A percentile compares a stretch with the other conserved stretches of the same genome.
These are phyloP conservation scores for Martensiomyces pterosporus DNA, from an alignment of 192 early-diverging fungal genomes.

Conservation along the genomic window DNA sequence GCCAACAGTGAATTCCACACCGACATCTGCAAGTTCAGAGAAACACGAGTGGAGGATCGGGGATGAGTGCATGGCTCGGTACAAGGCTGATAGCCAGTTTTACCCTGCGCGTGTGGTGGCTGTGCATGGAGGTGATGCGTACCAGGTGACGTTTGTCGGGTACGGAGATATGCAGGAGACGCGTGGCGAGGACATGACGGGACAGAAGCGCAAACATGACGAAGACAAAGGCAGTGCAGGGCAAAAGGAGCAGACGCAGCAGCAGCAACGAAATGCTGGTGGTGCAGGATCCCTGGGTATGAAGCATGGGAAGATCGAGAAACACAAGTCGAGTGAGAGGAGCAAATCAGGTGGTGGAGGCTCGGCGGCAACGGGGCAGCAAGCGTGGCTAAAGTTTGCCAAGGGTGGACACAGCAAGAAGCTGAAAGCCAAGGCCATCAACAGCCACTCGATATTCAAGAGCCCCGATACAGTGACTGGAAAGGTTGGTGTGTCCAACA, in stretches of 20 bases:
- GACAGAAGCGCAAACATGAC: background rate
- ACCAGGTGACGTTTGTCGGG: constrained; percentile 26
- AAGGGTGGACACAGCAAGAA: constrained; percentile 27
- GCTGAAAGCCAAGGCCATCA: constrained; percentile 46
- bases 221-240: background rate
- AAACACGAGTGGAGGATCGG: constrained; percentile 15
- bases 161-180: constrained; percentile 29
- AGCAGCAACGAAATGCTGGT: background rate
- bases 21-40: no score
- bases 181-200: constrained; percentile 12
- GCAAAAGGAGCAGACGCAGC: background rate
- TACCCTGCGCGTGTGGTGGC: constrained; percentile 23
- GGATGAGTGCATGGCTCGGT: constrained; percentile 22
- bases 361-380: constrained; percentile 21
- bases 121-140: constrained; percentile 1
- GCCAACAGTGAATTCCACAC: background rate
- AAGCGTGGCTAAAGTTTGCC: constrained; percentile 48
- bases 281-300: no score
- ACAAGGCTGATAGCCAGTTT: constrained; percentile 11
- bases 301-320: constrained; percentile 16
- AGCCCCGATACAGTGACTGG: constrained; percentile 40
- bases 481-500: constrained; percentile 43
- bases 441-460: constrained; percentile 45
- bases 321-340: no score
- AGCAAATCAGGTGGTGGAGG: no score